phyloP scores from a whole-genome alignment of 78 protist species.

The Dictyostelium brefeldianum region DNA sequence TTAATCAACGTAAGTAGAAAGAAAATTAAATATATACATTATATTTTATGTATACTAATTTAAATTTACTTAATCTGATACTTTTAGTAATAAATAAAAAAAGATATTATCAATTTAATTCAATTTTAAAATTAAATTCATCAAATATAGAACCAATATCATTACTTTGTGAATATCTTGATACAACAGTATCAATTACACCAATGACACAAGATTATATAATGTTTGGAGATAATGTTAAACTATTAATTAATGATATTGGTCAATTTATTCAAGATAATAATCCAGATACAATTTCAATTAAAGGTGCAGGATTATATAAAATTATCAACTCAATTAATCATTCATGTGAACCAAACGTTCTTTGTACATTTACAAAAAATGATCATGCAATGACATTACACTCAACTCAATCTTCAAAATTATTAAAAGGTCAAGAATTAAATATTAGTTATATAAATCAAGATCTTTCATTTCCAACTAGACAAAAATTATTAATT shows the following conservation, averaged over 20 bases:
- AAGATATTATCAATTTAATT: constrained; percentile 39
- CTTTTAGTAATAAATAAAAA: not conserved
- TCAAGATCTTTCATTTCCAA: not conserved
- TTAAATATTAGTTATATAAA: constrained; percentile 50
- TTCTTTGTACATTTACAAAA: not conserved
- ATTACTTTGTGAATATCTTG: not conserved
- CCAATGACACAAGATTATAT: not conserved
- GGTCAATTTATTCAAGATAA: not conserved
- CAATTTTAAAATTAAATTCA: constrained; percentile 62
- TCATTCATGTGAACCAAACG: constrained; percentile 69
- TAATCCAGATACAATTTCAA: not conserved
- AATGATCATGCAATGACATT: constrained; percentile 5
- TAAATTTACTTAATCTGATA: not conserved
- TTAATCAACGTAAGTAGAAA: constrained; percentile 10
- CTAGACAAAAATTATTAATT: constrained; percentile 16
- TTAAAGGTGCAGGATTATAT: constrained; percentile 41
- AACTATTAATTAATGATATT: not conserved
- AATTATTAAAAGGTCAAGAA: constrained; percentile 3
- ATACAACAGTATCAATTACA: not conserved
- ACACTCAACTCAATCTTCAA: not conserved
- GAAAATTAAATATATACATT: not conserved
- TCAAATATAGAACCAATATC: constrained; percentile 38
- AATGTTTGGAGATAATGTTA: not conserved
- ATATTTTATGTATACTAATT: not conserved
- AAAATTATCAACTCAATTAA: constrained; percentile 38